Conservation (phyloP, 2,329 filamentous ascomycete species). For the Xylariaceae sp. region DNA sequence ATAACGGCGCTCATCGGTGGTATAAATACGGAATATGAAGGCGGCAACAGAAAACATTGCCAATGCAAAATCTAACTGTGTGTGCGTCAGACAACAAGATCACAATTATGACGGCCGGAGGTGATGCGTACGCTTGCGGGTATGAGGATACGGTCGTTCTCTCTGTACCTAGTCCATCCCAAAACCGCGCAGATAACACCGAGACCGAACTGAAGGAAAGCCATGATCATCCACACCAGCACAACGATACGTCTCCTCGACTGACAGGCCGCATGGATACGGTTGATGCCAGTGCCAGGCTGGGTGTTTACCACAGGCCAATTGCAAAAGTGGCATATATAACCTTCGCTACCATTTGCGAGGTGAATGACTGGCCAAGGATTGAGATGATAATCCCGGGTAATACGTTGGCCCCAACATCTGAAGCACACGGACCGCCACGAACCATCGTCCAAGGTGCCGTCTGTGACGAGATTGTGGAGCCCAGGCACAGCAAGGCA, state of each 20-base stretch:
- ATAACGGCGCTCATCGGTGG: conserved; percentile 27
- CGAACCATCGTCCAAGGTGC: conserved; percentile 12
- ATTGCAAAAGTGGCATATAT: conserved; percentile 33
- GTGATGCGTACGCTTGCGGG: conserved; percentile 26
- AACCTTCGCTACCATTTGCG: conserved; percentile 28
- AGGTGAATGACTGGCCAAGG: conserved; percentile 29
- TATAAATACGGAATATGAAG: conserved; percentile 27
- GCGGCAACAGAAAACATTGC: conserved; percentile 26
- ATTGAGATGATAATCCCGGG: conserved; percentile 26
- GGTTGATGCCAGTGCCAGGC: conserved; percentile 20
- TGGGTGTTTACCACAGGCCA: conserved; percentile 28
- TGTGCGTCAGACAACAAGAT: conserved; percentile 11
- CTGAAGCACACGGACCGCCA: conserved; percentile 33
- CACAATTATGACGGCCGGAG: neutral
- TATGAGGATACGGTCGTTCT: conserved; percentile 23
- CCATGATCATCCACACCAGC: conserved; percentile 29
- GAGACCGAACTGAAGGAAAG: conserved; percentile 31
- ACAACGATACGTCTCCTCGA: conserved; percentile 26
- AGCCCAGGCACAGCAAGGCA: conserved; percentile 28
- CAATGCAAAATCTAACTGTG: conserved; percentile 31
- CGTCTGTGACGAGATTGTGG: conserved; percentile 28
- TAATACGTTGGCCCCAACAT: conserved; percentile 28
- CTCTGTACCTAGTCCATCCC: conserved; percentile 29
- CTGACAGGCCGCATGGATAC: conserved; percentile 27
- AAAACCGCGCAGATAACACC: conserved; percentile 29